Evolutionary conservation across 2,329 filamentous ascomycete genomes (phyloP).

Genomic region (Paecilomyces sp.): DNA sequence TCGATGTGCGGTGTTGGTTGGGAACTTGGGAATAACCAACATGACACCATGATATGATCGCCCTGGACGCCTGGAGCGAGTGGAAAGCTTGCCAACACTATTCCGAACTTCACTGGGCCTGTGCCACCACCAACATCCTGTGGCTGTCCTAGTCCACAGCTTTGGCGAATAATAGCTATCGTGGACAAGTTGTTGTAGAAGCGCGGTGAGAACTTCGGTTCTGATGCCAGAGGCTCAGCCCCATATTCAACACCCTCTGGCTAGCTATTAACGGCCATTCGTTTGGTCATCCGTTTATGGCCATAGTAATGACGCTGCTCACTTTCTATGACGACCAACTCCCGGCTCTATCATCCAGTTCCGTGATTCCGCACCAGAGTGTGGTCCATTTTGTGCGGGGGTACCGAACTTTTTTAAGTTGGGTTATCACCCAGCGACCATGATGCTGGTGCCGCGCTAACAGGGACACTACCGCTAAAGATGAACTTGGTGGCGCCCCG

Average conservation of each 20-base stretch:
- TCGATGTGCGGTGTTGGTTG: not conserved
- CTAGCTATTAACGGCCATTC: not conserved
- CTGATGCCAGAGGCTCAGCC: not conserved
- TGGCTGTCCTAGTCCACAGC: not conserved
- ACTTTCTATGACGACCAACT: not conserved
- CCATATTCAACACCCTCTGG: not conserved
- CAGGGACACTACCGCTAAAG: not conserved
- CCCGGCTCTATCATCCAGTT: not conserved
- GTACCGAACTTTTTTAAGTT: not conserved
- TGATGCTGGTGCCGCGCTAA: not conserved
- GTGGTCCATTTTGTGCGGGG: not conserved
- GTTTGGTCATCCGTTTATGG: not conserved
- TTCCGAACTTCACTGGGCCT: not conserved
- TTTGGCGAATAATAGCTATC: not conserved
- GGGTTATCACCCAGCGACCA: not conserved
- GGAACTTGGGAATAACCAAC: not conserved
- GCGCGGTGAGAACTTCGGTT: not conserved
- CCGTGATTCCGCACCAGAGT: not conserved
- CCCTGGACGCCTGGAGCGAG: not conserved
- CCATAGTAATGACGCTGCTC: not conserved
- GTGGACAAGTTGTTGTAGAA: not conserved
- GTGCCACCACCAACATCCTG: not conserved
- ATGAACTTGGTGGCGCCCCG: not conserved
- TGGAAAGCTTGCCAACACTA: not conserved
- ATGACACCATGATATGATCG: not conserved